Base-by-base conservation (phyloP, 1,284 basidiomycete species). In the Pseudozyma hubeiensis region DNA sequence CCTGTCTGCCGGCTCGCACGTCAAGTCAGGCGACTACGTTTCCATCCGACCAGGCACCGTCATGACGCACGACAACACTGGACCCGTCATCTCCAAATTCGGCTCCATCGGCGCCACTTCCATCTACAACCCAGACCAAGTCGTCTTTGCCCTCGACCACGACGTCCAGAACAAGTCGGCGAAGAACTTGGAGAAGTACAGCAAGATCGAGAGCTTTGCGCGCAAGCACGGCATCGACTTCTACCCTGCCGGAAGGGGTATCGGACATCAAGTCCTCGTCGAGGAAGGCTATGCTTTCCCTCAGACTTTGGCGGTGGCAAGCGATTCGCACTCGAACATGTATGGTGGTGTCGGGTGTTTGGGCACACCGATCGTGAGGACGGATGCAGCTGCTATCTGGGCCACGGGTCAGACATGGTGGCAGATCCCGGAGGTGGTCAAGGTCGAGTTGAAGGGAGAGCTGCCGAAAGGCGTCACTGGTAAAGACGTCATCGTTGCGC, bases 391-490 rank as follows among this genome's bases (percentile, higher is more conserved):
- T 0, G 95, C 96, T 2, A 90, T 99, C 17, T 99, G 96, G 96
- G 94, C 97, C 3, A 99, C 97, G 0, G 94, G 96, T 44, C 94
- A 94, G 86, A 99, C 97, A 5, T 99, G 96, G 96, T 99, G 96
- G 97, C 96, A 99, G 87, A 92, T 99, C 30, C 96, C 96, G 7
- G 90, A 94, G 9, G 94, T 97, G 88, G 90, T 99, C 85, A 93
- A 93, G 69, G 96, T 99, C 64, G 94, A 97, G 81, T 88, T 99
- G 44, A 90, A 88, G 65, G 96, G 96, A 13, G 87, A 87, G 67
- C 88, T 98, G 0, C 88, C 92, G 0, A 89, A 91, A 0, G 97
- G 97, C 8, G 96, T 98, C 0, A 97, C 94, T 0, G 97, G 97
- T 39, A 99, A 99, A 86, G 96, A 99, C 81, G 93, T 99, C 46